These are phyloP conservation scores for Aspergillus costaricaensis DNA, from an alignment of 2,329 filamentous ascomycete species.

Conservation along the genomic window DNA sequence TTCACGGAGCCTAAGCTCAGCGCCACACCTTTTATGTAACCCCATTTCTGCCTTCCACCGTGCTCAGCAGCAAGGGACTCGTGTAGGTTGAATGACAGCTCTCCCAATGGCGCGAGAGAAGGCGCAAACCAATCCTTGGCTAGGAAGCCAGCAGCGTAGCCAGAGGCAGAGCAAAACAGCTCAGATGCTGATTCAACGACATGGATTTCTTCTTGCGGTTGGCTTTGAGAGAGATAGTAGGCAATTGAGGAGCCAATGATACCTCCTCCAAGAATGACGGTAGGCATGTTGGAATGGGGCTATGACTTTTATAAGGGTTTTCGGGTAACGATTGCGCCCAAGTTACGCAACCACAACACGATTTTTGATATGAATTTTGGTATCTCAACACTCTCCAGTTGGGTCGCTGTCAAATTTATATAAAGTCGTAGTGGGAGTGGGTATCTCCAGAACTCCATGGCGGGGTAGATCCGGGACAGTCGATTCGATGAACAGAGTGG, in stretches of 20 bases:
- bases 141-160: constrained; percentile 72
- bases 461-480: neutral
- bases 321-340: too few species aligned
- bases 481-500: neutral
- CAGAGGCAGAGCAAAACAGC: constrained; percentile 73
- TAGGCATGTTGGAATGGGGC: constrained; percentile 48
- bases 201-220: constrained; percentile 49
- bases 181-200: constrained; percentile 59
- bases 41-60: constrained; percentile 61
- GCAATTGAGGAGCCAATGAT: constrained; percentile 71
- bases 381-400: neutral
- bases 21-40: constrained; percentile 60
- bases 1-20: constrained; percentile 54
- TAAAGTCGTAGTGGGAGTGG: neutral
- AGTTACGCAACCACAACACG: too few species aligned
- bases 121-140: constrained; percentile 71
- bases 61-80: constrained; percentile 62
- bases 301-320: neutral
- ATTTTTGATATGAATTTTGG: neutral
- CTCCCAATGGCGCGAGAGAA: constrained; percentile 59
- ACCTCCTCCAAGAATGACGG: constrained; percentile 68
- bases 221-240: constrained; percentile 65
- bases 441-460: neutral
- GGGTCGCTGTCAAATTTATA: neutral
- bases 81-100: constrained; percentile 70